Evolutionary conservation across 2,329 filamentous ascomycete genomes (phyloP).

Genomic region (Aspergillus sp.): DNA sequence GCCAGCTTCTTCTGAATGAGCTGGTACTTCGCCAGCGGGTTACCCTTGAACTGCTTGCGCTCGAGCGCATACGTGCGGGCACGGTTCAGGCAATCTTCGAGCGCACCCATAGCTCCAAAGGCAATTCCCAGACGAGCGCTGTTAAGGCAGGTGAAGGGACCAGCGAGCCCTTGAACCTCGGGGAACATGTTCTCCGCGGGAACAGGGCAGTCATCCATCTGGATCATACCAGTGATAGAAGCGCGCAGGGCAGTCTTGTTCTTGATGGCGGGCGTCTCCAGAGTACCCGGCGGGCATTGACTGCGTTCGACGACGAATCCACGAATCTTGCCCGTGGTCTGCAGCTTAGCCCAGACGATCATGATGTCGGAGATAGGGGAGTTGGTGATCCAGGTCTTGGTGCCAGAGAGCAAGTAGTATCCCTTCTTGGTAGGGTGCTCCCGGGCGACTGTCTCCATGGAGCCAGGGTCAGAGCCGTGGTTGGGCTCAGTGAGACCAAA

Average conservation of each 20-base stretch:
- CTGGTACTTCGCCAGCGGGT: conserved; percentile 94
- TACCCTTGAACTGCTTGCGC: conserved; percentile 92
- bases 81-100: conserved; percentile 85
- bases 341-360: conserved; percentile 88
- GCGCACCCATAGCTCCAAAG: conserved; percentile 86
- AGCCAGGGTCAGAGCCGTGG: conserved; percentile 86
- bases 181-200: conserved; percentile 93
- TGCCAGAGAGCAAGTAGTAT: conserved; percentile 73
- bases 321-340: conserved; percentile 88
- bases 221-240: conserved; percentile 96
- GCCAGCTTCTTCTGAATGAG: conserved; percentile 97
- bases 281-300: conserved; percentile 79
- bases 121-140: conserved; percentile 91
- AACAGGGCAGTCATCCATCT: conserved; percentile 87
- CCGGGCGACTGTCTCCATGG: conserved; percentile 85
- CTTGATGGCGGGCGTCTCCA: conserved; percentile 90
- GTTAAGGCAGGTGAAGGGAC: conserved; percentile 93
- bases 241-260: conserved; percentile 93
- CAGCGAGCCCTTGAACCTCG: conserved; percentile 78
- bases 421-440: conserved; percentile 82
- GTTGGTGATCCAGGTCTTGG: conserved; percentile 96
- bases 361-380: conserved; percentile 84
- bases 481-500: conserved; percentile 93
- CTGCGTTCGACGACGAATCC: conserved; percentile 88
- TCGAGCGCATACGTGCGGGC: conserved; percentile 87